Evolutionary conservation across 768 basidiomycete species (phyloP).

Genomic region (Lentinus tigrinus): DNA sequence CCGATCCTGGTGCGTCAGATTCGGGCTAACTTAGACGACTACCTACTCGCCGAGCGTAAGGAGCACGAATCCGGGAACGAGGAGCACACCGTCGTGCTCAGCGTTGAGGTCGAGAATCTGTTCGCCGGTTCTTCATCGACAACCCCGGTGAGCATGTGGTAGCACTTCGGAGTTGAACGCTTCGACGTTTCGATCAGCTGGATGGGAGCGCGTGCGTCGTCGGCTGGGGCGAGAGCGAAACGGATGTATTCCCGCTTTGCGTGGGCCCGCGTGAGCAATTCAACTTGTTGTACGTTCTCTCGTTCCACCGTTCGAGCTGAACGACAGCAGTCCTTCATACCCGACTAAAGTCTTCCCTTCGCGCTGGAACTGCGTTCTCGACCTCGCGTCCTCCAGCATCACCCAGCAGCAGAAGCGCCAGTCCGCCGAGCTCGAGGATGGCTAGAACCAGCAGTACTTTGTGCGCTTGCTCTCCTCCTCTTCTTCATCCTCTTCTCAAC

Average conservation of each 20-base stretch:
- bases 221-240: constrained; percentile 45
- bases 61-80: constrained; percentile 66
- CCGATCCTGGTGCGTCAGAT: constrained; percentile 8
- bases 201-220: constrained; percentile 48
- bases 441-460: background rate
- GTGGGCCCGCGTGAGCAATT: constrained; percentile 74
- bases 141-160: constrained; percentile 27
- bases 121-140: constrained; percentile 29
- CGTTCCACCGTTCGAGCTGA: constrained; percentile 61
- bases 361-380: constrained; percentile 87
- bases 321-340: constrained; percentile 34
- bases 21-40: constrained; percentile 42
- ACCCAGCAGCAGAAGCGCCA: constrained; percentile 25
- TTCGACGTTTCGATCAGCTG: constrained; percentile 78
- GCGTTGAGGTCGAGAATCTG: constrained; percentile 86
- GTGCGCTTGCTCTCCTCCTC: constrained; percentile 57
- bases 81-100: constrained; percentile 85
- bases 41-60: constrained; percentile 37
- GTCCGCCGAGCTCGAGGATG: constrained; percentile 6
- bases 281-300: too few species aligned
- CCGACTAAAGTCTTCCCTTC: constrained; percentile 80
- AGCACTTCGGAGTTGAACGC: constrained; percentile 74
- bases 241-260: constrained; percentile 68
- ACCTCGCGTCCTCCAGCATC: constrained; percentile 48
- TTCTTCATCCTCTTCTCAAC: constrained; percentile 74